phyloP scores from a whole-genome alignment of 2,329 filamentous ascomycete species.

The Coniochaeta sp. region DNA sequence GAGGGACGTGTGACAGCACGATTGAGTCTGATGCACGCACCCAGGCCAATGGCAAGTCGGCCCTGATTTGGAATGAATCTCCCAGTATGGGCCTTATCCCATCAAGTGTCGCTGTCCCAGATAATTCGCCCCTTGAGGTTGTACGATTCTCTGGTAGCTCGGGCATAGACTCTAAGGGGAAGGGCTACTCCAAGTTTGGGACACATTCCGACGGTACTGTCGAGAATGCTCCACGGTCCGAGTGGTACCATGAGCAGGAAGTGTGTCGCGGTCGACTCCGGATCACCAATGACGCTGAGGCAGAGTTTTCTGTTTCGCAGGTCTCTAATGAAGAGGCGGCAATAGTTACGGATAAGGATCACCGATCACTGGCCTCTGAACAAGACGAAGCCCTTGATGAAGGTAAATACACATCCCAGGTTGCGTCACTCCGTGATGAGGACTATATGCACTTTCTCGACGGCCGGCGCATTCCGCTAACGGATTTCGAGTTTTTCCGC shows the following conservation, averaged over 20 bases:
- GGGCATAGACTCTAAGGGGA: neutral
- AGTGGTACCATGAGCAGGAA: neutral
- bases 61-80: neutral
- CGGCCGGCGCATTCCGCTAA: too few species aligned
- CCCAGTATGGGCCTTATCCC: neutral
- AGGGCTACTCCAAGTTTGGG: neutral
- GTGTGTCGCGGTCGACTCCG: neutral
- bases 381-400: too few species aligned
- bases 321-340: neutral
- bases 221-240: neutral
- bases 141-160: neutral
- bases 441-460: too few species aligned
- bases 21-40: neutral
- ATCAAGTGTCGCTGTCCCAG: neutral
- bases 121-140: neutral
- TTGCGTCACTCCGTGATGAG: too few species aligned
- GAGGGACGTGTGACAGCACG: neutral
- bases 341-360: neutral
- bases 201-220: neutral
- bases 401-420: too few species aligned
- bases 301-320: neutral
- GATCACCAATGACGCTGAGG: neutral
- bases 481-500: too few species aligned
- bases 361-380: neutral
- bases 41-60: neutral